Base-by-base conservation (phyloP, 2,329 filamentous ascomycete genomes). In the Botrytis elliptica region DNA sequence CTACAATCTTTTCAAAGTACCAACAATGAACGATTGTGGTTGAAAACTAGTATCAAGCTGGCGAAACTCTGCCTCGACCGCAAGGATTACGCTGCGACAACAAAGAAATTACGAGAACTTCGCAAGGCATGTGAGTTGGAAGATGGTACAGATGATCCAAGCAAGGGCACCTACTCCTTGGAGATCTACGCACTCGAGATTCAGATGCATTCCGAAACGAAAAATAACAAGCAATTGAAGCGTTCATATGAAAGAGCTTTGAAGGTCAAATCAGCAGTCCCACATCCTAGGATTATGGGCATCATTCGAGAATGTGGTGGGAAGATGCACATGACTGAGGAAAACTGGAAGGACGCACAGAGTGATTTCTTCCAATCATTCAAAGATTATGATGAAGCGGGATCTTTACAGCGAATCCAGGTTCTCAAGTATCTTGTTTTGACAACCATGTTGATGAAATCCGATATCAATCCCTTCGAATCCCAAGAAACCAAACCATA, bases 261-360 rank as follows among this genome's bases (percentile, higher is more conserved):
- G 68, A 92, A 92, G 77, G 95, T 99, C 72, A 92, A 94, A 75
- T 98, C 96, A n/a, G 96, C 96, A 0, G 96, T 99, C 20, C 95
- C 96, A 57, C 96, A 99, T 84, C 96, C 96, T 74, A 97, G 97
- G 84, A 97, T 99, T 82, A 98, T 98, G 94, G 96, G 96, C 70
- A 95, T 99, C 82, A 99, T 99, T 81, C 92, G 95, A 72, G 96
- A 99, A 85, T 99, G 96, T 82, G 96, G 96, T 80, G 96, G 96
- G 79, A 99, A 99, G 86, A 99, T 99, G 96, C 95, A 98, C 85
- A 98, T 99, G 96, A 96, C 93, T 82, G 96, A 99, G 86, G 96
- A 98, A 85, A 98, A 98, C 82, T 99, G 96, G 96, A 94, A 96
- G 82, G 93, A 95, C 80, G 96, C 96, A 1, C 95, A 98, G 84